A percentile compares a stretch with the other conserved stretches of the same genome.
Evolutionary conservation across 345 rosid species (phyloP).

Genomic region (Corchorus capsularis): DNA sequence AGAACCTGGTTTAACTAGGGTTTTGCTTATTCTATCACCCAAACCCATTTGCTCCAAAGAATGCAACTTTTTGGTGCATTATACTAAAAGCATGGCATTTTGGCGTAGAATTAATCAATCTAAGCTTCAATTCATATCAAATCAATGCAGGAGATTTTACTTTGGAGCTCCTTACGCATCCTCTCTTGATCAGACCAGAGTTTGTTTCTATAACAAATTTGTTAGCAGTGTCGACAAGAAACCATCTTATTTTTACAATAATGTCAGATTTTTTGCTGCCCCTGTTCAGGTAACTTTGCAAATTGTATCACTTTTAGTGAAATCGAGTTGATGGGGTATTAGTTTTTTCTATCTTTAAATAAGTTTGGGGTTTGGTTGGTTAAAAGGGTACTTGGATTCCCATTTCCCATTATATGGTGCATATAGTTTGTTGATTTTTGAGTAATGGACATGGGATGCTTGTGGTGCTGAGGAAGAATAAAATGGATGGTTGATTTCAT

Average conservation of each 20-base stretch:
- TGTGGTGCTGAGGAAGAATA: neutral
- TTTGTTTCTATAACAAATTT: slow-evolving; percentile 16
- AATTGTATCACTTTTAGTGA: neutral
- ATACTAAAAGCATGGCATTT: slow-evolving; percentile 36
- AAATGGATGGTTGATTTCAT: slow-evolving; percentile 6
- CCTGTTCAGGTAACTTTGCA: slow-evolving; percentile 44
- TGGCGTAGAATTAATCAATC: slow-evolving; percentile 44
- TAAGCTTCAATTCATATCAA: slow-evolving; percentile 29
- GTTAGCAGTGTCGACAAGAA: slow-evolving; percentile 15
- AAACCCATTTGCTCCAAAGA: neutral
- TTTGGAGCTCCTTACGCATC: slow-evolving; percentile 29
- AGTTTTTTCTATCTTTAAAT: neutral
- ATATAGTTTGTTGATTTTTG: neutral
- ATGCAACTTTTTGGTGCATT: slow-evolving; percentile 13
- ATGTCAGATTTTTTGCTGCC: slow-evolving; percentile 52
- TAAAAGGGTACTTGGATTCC: neutral
- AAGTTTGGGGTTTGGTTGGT: slow-evolving; percentile 3
- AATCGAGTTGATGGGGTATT: neutral
- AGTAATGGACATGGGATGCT: neutral
- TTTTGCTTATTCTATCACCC: neutral
- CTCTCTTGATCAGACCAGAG: slow-evolving; percentile 17
- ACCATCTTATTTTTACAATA: slow-evolving; percentile 30
- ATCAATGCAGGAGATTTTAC: slow-evolving; percentile 33
- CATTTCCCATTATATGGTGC: neutral
- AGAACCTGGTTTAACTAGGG: neutral